Percentiles rank a stretch among this genome's conserved stretches.
Evolutionary conservation across 1,284 basidiomycete species (phyloP).

Genomic region (Sphagnurus paluster): DNA sequence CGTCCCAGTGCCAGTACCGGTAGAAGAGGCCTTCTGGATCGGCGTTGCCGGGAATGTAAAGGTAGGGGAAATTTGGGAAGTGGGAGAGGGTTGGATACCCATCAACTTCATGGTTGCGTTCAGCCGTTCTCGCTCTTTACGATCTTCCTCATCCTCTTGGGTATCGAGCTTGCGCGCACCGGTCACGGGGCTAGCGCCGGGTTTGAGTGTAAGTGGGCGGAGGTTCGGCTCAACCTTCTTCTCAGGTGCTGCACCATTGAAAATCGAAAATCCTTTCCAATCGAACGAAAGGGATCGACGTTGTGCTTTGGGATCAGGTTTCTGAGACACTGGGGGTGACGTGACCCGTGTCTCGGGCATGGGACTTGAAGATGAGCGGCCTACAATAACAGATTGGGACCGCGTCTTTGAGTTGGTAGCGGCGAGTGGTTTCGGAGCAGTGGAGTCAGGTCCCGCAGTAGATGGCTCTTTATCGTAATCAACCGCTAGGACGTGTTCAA

Average conservation of each 20-base stretch:
- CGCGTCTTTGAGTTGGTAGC: constrained; percentile 43
- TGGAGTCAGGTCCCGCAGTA: constrained; percentile 31
- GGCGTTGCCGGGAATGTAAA: constrained; percentile 36
- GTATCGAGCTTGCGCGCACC: constrained; percentile 75
- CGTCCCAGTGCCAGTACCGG: constrained; percentile 27
- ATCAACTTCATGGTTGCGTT: constrained; percentile 89
- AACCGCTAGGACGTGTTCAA: constrained; percentile 88
- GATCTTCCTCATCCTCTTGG: constrained; percentile 87
- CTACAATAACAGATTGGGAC: constrained; percentile 60
- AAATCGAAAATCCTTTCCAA: constrained; percentile 74
- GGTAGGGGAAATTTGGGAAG: constrained; percentile 35
- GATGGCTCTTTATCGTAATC: constrained; percentile 73
- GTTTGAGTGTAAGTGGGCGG: constrained; percentile 72
- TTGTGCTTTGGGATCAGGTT: constrained; percentile 44
- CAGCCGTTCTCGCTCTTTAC: constrained; percentile 79
- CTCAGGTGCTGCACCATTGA: constrained; percentile 55
- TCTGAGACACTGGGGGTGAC: constrained; percentile 32
- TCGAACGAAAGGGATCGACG: constrained; percentile 80
- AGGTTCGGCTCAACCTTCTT: constrained; percentile 64
- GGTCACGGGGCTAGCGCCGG: constrained; percentile 53
- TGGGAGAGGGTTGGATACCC: constrained; percentile 77
- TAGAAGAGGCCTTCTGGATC: constrained; percentile 26
- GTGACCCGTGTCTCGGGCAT: constrained; percentile 29
- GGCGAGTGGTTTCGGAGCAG: constrained; percentile 28
- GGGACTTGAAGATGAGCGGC: constrained; percentile 42